Evolutionary conservation across 345 rosid genomes (phyloP).

Genomic region (Euphorbia pulcherrima): DNA sequence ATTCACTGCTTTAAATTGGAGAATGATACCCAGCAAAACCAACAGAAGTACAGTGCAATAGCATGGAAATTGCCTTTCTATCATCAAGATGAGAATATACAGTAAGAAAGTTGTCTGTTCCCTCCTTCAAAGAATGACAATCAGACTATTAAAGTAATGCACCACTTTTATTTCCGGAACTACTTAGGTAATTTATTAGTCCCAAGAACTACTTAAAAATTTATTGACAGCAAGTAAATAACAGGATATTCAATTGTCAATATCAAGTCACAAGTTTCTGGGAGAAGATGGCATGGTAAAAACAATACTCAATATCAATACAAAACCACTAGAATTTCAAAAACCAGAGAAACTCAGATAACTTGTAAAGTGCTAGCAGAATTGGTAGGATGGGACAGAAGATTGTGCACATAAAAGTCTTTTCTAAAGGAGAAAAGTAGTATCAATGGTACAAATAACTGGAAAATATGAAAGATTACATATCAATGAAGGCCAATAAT

Average conservation of each 20-base stretch:
- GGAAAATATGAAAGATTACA: not conserved
- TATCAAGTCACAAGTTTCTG: not conserved
- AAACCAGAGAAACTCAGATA: not conserved
- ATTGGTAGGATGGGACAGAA: not conserved
- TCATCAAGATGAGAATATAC: not conserved
- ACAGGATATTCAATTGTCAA: not conserved
- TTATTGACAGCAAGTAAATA: not conserved
- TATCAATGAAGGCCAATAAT: not conserved
- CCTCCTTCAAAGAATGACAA: not conserved
- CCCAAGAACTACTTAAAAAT: not conserved
- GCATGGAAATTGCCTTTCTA: constrained; percentile 1
- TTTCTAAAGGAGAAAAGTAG: not conserved
- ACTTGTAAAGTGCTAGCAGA: not conserved
- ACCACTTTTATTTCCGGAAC: not conserved
- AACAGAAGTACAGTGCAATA: not conserved
- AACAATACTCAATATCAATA: not conserved
- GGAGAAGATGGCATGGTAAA: not conserved
- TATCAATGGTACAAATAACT: not conserved
- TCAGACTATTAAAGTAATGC: not conserved
- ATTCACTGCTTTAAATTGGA: not conserved
- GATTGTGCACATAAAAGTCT: not conserved
- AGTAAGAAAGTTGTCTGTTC: not conserved
- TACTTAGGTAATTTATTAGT: not conserved
- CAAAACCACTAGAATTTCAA: not conserved
- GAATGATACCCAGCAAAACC: not conserved